A percentile compares a stretch with the other conserved stretches of the same genome.
These are phyloP conservation scores for Boletus eberwhitei DNA, from an alignment of 768 basidiomycete genomes.

Conservation along the genomic window DNA sequence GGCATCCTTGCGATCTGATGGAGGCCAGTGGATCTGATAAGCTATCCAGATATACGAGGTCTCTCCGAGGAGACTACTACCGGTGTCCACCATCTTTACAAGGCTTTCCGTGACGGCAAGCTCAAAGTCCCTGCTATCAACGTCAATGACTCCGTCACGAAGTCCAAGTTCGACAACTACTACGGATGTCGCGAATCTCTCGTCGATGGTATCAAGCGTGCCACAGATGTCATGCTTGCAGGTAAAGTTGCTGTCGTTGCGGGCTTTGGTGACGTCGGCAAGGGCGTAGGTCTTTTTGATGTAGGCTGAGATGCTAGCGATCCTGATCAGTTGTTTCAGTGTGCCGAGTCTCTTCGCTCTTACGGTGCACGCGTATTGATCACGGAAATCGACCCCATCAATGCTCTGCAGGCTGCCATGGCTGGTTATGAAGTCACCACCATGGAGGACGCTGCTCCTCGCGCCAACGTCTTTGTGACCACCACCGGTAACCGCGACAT, in stretches of 20 bases:
- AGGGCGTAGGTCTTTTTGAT: conserved; percentile 69
- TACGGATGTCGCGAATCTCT: conserved; percentile 99
- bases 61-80: conserved; percentile 99
- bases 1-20: conserved; percentile 8
- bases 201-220: conserved; percentile 99
- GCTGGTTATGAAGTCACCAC: conserved; percentile 98
- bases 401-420: conserved; percentile 99
- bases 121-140: conserved; percentile 99
- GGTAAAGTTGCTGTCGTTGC: conserved; percentile 99
- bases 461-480: conserved; percentile 91
- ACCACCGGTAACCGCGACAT: conserved; percentile 99
- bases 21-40: background rate
- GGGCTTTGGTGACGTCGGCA: conserved; percentile 98
- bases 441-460: conserved; percentile 94
- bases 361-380: conserved; percentile 96
- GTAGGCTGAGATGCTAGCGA: background rate
- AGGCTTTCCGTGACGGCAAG: conserved; percentile 92
- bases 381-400: conserved; percentile 99
- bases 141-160: conserved; percentile 99
- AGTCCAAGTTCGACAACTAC: conserved; percentile 99
- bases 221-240: conserved; percentile 99
- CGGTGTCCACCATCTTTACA: conserved; percentile 99
- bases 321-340: conserved; percentile 46
- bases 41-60: conserved; percentile 71
- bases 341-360: conserved; percentile 94